phyloP scores from a whole-genome alignment of 1,284 basidiomycete genomes.

The Anthracocystis walkeri region DNA sequence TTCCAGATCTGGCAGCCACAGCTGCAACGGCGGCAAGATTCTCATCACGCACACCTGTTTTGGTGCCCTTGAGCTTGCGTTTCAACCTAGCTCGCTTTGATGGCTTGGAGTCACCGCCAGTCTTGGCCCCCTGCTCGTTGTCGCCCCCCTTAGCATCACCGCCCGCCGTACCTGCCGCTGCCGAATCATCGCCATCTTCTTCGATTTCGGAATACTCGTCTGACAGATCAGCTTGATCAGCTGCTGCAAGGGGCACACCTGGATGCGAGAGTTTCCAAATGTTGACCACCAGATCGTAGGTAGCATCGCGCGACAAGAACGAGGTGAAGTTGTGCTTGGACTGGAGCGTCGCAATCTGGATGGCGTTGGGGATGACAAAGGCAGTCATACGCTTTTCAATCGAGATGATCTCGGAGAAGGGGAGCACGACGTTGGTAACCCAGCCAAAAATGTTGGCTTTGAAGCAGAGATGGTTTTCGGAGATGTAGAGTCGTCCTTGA shows the following conservation, averaged over 20 bases:
- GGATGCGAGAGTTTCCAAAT: conserved; percentile 94
- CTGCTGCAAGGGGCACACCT: conserved; percentile 74
- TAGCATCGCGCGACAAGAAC: conserved; percentile 94
- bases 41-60: conserved; percentile 49
- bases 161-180: conserved; percentile 16
- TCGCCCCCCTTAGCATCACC: conserved; percentile 31
- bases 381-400: conserved; percentile 99
- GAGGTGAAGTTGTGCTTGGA: conserved; percentile 89
- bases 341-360: conserved; percentile 85
- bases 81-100: conserved; percentile 60
- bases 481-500: conserved; percentile 95
- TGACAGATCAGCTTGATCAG: conserved; percentile 61
- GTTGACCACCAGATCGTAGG: conserved; percentile 94
- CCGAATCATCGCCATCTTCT: conserved; percentile 40
- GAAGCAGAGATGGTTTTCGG: conserved; percentile 97
- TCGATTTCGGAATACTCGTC: conserved; percentile 53
- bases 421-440: conserved; percentile 92
- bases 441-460: conserved; percentile 99
- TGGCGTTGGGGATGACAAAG: conserved; percentile 97
- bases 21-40: conserved; percentile 46
- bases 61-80: conserved; percentile 54
- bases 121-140: conserved; percentile 20
- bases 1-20: conserved; percentile 38
- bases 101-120: conserved; percentile 33
- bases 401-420: conserved; percentile 87